A percentile compares a stretch with the other conserved stretches of the same genome.
Conservation (phyloP, 768 basidiomycete species). For the Dendrothele bispora region DNA sequence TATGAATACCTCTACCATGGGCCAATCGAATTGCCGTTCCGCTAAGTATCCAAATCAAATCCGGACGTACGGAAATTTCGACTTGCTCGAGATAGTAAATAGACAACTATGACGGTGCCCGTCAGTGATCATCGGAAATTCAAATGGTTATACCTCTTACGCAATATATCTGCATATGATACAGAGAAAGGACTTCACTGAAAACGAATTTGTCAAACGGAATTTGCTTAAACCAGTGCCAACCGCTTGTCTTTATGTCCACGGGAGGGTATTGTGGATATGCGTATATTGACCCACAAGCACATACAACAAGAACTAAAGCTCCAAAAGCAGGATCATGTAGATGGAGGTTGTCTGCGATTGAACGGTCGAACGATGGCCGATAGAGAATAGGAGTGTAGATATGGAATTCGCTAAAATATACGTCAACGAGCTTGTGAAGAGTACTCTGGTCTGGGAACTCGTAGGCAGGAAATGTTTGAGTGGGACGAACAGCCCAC, state of each 20-base stretch:
- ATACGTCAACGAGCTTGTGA: slow-evolving; percentile 44
- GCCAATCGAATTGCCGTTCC: slow-evolving; percentile 57
- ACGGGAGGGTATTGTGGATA: no score
- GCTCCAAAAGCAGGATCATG: slow-evolving; percentile 39
- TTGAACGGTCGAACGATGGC: slow-evolving; percentile 44
- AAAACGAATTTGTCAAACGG: slow-evolving; percentile 46
- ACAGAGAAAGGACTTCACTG: slow-evolving; percentile 45
- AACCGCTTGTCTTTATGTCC: slow-evolving; percentile 37
- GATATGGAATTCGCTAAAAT: slow-evolving; percentile 43
- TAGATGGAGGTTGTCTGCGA: slow-evolving; percentile 37
- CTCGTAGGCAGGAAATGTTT: slow-evolving; percentile 16
- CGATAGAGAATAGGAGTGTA: slow-evolving; percentile 50
- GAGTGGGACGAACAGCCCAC: slow-evolving; percentile 13
- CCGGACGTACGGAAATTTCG: slow-evolving; percentile 45
- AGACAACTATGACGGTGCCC: slow-evolving; percentile 35
- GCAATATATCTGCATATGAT: slow-evolving; percentile 57
- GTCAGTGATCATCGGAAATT: no score
- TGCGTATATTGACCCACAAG: slow-evolving; percentile 44
- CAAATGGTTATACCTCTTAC: slow-evolving; percentile 23
- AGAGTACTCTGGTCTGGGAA: slow-evolving; percentile 42
- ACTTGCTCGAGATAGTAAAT: slow-evolving; percentile 38
- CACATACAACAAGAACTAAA: slow-evolving; percentile 52
- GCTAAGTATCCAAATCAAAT: slow-evolving; percentile 50
- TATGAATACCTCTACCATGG: slow-evolving; percentile 60
- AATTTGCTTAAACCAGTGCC: slow-evolving; percentile 49